Percentiles rank a stretch among this genome's conserved stretches.
phyloP scores from a whole-genome alignment of 768 basidiomycete genomes.

The Podaxis carcinomalis region DNA sequence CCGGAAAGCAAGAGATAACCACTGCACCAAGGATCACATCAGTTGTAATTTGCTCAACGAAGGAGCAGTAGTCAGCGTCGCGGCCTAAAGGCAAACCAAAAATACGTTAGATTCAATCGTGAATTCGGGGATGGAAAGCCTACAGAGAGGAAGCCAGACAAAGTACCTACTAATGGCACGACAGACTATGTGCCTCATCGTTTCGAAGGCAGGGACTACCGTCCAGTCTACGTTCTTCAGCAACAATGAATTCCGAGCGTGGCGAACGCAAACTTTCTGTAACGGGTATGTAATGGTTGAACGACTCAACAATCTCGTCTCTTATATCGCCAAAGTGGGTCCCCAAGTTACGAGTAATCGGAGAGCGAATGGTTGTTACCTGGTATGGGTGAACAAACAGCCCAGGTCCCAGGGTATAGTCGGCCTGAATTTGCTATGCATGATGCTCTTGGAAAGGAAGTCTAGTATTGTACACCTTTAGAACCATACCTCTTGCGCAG shows the following conservation, averaged over 20 bases:
- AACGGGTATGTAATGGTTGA: constrained; percentile 22
- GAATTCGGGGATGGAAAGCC: not conserved
- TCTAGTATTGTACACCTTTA: not conserved
- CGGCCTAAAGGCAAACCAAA: constrained; percentile 22
- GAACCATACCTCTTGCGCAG: constrained; percentile 10
- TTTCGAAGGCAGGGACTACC: constrained; percentile 21
- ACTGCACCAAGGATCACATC: constrained; percentile 23
- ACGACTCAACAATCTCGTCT: constrained; percentile 41
- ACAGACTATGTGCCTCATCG: constrained; percentile 30
- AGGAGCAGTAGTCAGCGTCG: constrained; percentile 26
- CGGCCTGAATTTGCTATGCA: no score
- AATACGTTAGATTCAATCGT: not conserved
- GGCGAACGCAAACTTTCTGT: not conserved
- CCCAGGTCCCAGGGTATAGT: constrained; percentile 22
- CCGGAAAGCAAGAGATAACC: constrained; percentile 30
- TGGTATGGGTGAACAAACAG: constrained; percentile 26
- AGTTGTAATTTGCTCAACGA: constrained; percentile 26
- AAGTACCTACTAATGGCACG: constrained; percentile 41
- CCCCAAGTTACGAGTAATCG: constrained; percentile 28
- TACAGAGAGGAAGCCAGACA: constrained; percentile 12
- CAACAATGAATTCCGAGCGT: no score
- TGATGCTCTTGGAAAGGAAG: no score
- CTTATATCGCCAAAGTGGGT: constrained; percentile 28
- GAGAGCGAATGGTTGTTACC: constrained; percentile 23
- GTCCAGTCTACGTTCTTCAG: constrained; percentile 33